phyloP scores from a whole-genome alignment of 164 flowering plant species.

The Echeveria elegans region DNA sequence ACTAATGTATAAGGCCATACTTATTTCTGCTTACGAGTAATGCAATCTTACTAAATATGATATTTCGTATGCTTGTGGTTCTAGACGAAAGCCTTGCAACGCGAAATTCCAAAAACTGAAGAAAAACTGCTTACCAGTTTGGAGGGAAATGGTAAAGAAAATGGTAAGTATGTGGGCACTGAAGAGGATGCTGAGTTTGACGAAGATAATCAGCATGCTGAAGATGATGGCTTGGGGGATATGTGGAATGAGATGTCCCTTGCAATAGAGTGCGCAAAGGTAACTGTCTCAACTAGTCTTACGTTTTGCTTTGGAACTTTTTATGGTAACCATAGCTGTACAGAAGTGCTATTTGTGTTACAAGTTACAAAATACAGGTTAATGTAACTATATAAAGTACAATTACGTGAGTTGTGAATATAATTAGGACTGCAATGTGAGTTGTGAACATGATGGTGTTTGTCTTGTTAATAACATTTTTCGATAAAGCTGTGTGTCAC shows the following conservation, averaged over 20 bases:
- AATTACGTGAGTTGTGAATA: neutral
- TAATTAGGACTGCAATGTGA: neutral
- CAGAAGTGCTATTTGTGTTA: neutral
- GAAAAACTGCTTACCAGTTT: constrained; percentile 12
- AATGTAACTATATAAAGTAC: neutral
- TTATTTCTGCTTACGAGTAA: neutral
- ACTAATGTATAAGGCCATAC: neutral
- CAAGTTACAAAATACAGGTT: neutral
- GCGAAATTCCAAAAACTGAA: constrained; percentile 3
- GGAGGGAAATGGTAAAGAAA: constrained; percentile 15
- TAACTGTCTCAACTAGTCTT: constrained; percentile 11
- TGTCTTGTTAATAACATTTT: neutral
- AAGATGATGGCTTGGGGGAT: constrained; percentile 52
- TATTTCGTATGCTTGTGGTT: neutral
- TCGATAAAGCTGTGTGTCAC: neutral
- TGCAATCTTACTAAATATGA: neutral
- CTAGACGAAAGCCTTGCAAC: neutral
- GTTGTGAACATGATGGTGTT: too few species aligned
- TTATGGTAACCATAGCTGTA: neutral
- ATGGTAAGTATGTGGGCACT: constrained; percentile 44
- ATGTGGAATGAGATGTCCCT: constrained; percentile 76
- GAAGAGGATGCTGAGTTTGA: constrained; percentile 25
- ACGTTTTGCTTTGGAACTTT: neutral
- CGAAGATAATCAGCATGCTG: constrained; percentile 15
- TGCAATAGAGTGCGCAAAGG: constrained; percentile 72